These are phyloP conservation scores for Alloteropsis semialata DNA, from an alignment of 176 grass and related monocot genomes.

Conservation along the genomic window DNA sequence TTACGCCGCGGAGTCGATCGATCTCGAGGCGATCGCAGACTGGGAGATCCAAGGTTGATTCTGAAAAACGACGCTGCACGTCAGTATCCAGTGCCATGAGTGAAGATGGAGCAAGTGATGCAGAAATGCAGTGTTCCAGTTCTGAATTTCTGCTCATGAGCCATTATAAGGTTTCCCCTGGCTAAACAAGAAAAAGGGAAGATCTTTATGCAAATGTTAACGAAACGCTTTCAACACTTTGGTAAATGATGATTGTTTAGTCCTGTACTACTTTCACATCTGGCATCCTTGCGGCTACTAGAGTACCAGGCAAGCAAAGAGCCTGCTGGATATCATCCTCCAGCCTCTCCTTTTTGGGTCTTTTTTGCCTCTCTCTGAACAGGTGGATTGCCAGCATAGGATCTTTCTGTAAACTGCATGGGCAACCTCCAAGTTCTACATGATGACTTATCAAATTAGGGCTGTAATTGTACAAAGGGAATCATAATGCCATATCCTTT, in stretches of 20 bases:
- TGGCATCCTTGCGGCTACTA: conserved; percentile 1
- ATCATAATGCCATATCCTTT: neutral
- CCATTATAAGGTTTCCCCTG: neutral
- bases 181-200: neutral
- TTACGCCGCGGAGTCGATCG: neutral
- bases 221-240: neutral
- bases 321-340: neutral
- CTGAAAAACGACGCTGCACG: neutral
- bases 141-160: too few relatives aligned
- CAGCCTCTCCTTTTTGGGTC: neutral
- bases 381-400: neutral
- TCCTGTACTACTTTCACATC: neutral
- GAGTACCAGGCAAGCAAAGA: conserved; percentile 20
- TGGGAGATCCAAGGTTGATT: neutral
- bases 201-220: neutral
- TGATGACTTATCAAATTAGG: neutral
- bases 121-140: neutral
- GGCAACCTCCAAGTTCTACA: neutral
- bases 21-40: neutral
- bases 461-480: neutral
- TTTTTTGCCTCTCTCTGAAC: neutral
- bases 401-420: neutral
- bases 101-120: neutral
- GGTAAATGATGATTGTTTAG: neutral
- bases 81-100: neutral